Evolutionary conservation across 2,329 filamentous ascomycete genomes (phyloP).

Genomic region (Thelonectria olida): DNA sequence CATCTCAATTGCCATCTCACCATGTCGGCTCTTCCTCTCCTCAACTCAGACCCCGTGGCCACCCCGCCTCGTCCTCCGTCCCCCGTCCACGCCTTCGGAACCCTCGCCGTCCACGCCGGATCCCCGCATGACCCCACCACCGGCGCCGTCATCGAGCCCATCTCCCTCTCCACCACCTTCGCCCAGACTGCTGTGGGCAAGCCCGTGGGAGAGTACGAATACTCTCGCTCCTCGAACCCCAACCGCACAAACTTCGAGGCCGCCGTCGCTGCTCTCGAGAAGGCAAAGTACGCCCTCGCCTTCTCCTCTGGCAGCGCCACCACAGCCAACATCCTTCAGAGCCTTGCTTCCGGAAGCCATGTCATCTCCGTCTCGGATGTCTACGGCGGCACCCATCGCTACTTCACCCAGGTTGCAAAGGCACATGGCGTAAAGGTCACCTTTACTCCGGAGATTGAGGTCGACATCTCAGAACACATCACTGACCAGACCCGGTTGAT

Average conservation of each 20-base stretch:
- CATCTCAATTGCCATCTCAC: neutral
- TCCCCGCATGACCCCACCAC: slow-evolving; percentile 89
- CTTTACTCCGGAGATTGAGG: slow-evolving; percentile 91
- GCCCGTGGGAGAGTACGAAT: slow-evolving; percentile 90
- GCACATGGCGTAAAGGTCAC: slow-evolving; percentile 95
- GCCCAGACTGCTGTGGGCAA: slow-evolving; percentile 89
- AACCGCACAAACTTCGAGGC: slow-evolving; percentile 95
- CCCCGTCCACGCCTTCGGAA: slow-evolving; percentile 85
- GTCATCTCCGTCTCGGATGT: slow-evolving; percentile 97
- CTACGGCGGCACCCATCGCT: slow-evolving; percentile 96
- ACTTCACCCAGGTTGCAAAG: slow-evolving; percentile 97
- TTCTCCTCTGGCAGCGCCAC: slow-evolving; percentile 95
- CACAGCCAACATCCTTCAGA: slow-evolving; percentile 92
- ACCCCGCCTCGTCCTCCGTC: slow-evolving; percentile 78
- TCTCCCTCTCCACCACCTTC: slow-evolving; percentile 96
- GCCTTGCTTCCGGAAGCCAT: slow-evolving; percentile 88
- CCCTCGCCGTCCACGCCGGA: slow-evolving; percentile 93
- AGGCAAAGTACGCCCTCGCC: slow-evolving; percentile 90
- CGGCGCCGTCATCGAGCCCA: slow-evolving; percentile 94
- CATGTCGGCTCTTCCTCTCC: slow-evolving; percentile 36
- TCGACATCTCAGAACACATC: slow-evolving; percentile 86
- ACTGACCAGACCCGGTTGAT: slow-evolving; percentile 89
- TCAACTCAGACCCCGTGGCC: slow-evolving; percentile 64
- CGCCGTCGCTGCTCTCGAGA: slow-evolving; percentile 90
- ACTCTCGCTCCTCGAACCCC: slow-evolving; percentile 91